Base-by-base conservation (phyloP, 2,329 filamentous ascomycete genomes). In the Pestalotiopsis fici region DNA sequence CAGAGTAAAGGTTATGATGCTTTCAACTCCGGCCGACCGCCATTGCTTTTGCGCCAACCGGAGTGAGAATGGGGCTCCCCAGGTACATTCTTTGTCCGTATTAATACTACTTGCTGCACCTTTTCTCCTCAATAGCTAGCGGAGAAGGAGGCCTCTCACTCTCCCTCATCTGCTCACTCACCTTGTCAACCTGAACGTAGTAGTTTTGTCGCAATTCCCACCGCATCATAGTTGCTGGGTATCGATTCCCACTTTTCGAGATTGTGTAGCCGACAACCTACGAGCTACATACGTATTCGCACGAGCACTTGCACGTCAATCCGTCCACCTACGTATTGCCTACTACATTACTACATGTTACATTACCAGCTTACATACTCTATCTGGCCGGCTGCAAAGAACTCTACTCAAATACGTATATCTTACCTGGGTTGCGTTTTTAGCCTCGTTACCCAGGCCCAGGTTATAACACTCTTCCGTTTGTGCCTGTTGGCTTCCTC, bases 201-300 rank as follows among this genome's bases (percentile, higher is more conserved):
- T 28, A n/a, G n/a, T 50, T 21, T 50, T 50, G 35, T 60, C 31
- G 28, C 57, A 39, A 60, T 28, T 62, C 23, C 35, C 59, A 62
- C 59, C 59, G 21, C 59, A 50, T 25, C 35, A 62, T 43, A 62
- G 57, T 39, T 60, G 59, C 59, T 28, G 39, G 59, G 59, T 62
- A 50, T 62, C 21, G 59, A 62, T 62, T 62, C 59, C 59, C 35
- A 47, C 59, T 47, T 62, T 62, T 62, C 28, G 23, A 57, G 55
- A 27, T 31, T 31, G 55, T 31, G 55, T 27, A 18, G 23, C 23
- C 23, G 27, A 57, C 55, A 11, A 25, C 15, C 27, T 11, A 4
- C 11, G 13, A 31, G 6, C 31, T 35, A 35, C 31, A n/a, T 35
- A 35, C 31, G 31, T 35, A 35, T 35, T 35, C 5, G 31, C 31